Evolutionary conservation across 768 basidiomycete species (phyloP).

Genomic region (Tricholoma sp.): DNA sequence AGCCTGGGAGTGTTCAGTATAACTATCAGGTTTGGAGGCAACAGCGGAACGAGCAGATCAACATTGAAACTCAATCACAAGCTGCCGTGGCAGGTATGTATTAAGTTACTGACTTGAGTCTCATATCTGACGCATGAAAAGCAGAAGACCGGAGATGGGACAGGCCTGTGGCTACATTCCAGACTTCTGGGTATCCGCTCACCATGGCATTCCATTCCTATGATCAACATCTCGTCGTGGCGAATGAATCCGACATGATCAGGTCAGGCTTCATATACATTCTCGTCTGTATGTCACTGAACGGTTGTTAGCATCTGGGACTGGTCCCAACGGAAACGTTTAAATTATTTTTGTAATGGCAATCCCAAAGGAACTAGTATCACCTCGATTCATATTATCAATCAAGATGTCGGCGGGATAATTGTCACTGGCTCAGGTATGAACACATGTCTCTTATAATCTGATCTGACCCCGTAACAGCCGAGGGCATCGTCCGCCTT

Average conservation of each 20-base stretch:
- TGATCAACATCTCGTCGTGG: slow-evolving; percentile 81
- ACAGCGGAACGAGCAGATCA: slow-evolving; percentile 79
- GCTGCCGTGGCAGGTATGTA: slow-evolving; percentile 68
- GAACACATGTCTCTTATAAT: slow-evolving; percentile 20
- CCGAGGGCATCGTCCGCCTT: slow-evolving; percentile 87
- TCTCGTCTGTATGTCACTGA: not conserved
- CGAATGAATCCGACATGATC: slow-evolving; percentile 83
- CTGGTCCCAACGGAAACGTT: slow-evolving; percentile 75
- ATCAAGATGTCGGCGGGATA: slow-evolving; percentile 91
- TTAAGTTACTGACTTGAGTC: not conserved
- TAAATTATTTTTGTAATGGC: slow-evolving; percentile 86
- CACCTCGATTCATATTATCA: slow-evolving; percentile 87
- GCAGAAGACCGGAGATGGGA: slow-evolving; percentile 69
- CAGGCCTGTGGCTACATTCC: slow-evolving; percentile 59
- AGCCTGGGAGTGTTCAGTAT: slow-evolving; percentile 90
- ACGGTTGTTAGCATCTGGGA: slow-evolving; percentile 75
- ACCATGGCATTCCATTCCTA: slow-evolving; percentile 89
- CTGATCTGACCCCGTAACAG: slow-evolving; percentile 39
- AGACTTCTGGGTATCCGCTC: slow-evolving; percentile 54
- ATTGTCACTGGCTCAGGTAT: slow-evolving; percentile 82
- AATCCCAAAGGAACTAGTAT: slow-evolving; percentile 79
- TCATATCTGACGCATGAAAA: not conserved
- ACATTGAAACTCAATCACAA: slow-evolving; percentile 63
- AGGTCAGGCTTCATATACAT: slow-evolving; percentile 43
- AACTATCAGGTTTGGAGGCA: slow-evolving; percentile 96